Base-by-base conservation (phyloP, 2,329 filamentous ascomycete species). In the Fusarium verrucosum region DNA sequence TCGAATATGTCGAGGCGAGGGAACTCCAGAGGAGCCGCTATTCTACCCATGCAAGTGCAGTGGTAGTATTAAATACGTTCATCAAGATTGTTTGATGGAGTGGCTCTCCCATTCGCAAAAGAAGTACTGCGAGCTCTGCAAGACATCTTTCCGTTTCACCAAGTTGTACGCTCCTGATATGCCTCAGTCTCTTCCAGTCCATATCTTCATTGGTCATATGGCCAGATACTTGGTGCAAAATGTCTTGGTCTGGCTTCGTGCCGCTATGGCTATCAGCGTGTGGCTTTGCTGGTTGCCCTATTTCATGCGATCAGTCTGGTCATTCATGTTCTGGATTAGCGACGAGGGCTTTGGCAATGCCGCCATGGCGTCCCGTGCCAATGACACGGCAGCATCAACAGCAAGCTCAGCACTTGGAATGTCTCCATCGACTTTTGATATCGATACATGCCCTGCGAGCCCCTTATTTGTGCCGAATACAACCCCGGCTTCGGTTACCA, bases 21-120 rank as follows among this genome's bases (percentile, higher is more conserved):
- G 87, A 52, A 91, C 90, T 2, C 78, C 84, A 5, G 86, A 91
- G 5, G 95, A 98, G 74, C 93, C 92, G 58, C 85, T 99, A 35
- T 99, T 97, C 81, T 95, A 96, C 75, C 95, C 95, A 7, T 99
- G 95, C 88, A 97, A 97, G 82, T 99, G 95, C 81, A 97, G 92
- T 74, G 95, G 95, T 55, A 98, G 94, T 79, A 99, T 99, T 81
- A 97, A 97, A 81, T 97, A 91, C 73, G 95, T 99, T 62, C 95
- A 99, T 77, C 95, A 99, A 78, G 92, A 96, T 76, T 99, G 95
- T 76, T 81, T 99, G 78, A 97, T 99, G 90, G 94, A 98, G 79
- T 99, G 95, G 95, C 84, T 99, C 20, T 94, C 93, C 45, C 96
- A 99, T 78, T 98, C 95, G 3, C 94, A 99, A 76, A 99, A 99